Evolutionary conservation across 129 eudicot genomes (phyloP).

Genomic region (Flaveria sonorensis): DNA sequence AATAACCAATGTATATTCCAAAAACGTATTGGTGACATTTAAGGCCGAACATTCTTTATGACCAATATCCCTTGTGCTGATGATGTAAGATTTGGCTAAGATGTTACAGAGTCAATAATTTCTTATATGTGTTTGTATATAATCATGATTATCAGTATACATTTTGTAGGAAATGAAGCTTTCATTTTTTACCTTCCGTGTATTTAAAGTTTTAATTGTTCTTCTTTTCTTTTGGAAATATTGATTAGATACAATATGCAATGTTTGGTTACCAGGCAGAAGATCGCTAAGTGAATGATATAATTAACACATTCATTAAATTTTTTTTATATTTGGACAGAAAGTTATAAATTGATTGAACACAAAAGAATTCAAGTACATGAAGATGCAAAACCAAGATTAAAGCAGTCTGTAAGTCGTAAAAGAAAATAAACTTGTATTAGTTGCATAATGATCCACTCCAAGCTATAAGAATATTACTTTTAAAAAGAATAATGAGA

Average conservation of each 20-base stretch:
- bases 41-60: too few species aligned
- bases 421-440: background rate
- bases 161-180: background rate
- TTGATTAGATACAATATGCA: too few species aligned
- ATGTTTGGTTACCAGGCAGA: too few species aligned
- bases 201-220: background rate
- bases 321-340: background rate
- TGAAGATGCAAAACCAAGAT: background rate
- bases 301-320: background rate
- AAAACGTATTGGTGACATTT: too few species aligned
- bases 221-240: too few species aligned
- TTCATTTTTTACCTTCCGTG: background rate
- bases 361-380: background rate
- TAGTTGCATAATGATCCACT: conserved; percentile 1
- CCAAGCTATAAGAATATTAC: background rate
- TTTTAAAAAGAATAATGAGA: background rate
- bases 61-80: background rate
- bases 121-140: background rate
- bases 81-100: too few species aligned
- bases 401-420: background rate
- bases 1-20: too few species aligned
- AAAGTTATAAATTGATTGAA: background rate
- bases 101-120: background rate
- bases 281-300: too few species aligned
- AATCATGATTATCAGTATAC: background rate